A percentile compares a stretch with the other conserved stretches of the same genome.
phyloP scores from a whole-genome alignment of 1,139 yeast species.

The Protomyces arabidopsidicola region DNA sequence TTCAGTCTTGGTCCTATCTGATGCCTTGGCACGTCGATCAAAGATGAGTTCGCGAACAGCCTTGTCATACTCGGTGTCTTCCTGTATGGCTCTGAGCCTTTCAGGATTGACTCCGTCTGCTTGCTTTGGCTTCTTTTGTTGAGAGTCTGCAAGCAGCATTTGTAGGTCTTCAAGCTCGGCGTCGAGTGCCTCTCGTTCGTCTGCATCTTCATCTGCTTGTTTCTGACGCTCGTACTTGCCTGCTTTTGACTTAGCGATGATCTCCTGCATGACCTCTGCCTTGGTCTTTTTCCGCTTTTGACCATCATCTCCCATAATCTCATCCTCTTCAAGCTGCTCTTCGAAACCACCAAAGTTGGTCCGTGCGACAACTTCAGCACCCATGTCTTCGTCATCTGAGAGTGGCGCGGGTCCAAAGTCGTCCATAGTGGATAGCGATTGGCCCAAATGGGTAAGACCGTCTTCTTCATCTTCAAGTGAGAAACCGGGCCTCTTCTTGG shows the following conservation, averaged over 20 bases:
- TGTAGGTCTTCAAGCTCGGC: conserved; percentile 62
- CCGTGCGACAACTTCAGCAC: conserved; percentile 26
- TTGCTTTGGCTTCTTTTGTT: conserved; percentile 31
- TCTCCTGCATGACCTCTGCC: conserved; percentile 93
- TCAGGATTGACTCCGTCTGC: conserved; percentile 37
- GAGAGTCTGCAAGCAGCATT: conserved; percentile 34
- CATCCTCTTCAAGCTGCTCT: conserved; percentile 40
- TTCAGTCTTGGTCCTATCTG: conserved; percentile 89
- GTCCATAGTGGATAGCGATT: conserved; percentile 51
- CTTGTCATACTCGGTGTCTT: conserved; percentile 63
- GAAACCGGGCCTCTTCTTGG: conserved; percentile 43
- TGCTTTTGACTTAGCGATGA: conserved; percentile 89
- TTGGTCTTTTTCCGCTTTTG: conserved; percentile 71
- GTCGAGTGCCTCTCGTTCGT: conserved; percentile 71
- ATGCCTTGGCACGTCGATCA: conserved; percentile 89
- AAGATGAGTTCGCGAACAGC: conserved; percentile 72
- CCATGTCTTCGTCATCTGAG: conserved; percentile 42
- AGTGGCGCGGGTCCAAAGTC: conserved; percentile 47
- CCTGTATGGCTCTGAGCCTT: conserved; percentile 35
- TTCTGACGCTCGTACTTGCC: conserved; percentile 84
- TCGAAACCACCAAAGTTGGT: conserved; percentile 34
- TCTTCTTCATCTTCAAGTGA: conserved; percentile 61
- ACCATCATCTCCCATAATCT: conserved; percentile 37
- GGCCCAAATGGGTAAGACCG: conserved; percentile 76
- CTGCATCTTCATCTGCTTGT: conserved; percentile 65